Conservation (phyloP, 345 rosid genomes). For the Eucalyptus paniculata region DNA sequence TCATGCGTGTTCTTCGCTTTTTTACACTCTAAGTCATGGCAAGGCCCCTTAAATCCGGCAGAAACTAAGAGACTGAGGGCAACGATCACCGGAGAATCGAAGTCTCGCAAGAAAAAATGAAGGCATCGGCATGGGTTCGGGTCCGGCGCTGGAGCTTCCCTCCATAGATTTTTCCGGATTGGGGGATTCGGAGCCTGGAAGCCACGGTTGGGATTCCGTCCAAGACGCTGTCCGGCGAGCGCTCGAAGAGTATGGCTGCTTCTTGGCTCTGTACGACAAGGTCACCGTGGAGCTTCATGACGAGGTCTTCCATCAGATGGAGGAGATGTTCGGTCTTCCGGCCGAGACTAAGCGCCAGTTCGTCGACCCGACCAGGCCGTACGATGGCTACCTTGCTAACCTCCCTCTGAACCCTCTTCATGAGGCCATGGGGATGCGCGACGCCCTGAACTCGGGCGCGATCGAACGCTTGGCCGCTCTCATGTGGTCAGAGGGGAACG, state of each 20-base stretch:
- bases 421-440: neutral
- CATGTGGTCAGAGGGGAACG: neutral
- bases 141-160: neutral
- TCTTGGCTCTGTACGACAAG: neutral
- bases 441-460: neutral
- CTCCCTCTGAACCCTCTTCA: neutral
- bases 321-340: neutral
- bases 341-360: neutral
- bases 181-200: neutral
- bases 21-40: neutral
- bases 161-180: neutral
- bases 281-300: neutral
- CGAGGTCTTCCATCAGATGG: neutral
- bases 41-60: neutral
- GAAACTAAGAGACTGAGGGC: neutral
- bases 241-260: neutral
- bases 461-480: neutral
- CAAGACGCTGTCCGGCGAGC: neutral
- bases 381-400: neutral
- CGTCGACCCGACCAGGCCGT: neutral
- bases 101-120: neutral
- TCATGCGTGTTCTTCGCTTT: neutral
- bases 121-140: neutral
- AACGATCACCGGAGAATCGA: neutral
- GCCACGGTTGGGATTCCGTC: neutral